Evolutionary conservation across 495 filamentous ascomycete genomes (phyloP).

Genomic region (Aspergillus incahuasiensis): DNA sequence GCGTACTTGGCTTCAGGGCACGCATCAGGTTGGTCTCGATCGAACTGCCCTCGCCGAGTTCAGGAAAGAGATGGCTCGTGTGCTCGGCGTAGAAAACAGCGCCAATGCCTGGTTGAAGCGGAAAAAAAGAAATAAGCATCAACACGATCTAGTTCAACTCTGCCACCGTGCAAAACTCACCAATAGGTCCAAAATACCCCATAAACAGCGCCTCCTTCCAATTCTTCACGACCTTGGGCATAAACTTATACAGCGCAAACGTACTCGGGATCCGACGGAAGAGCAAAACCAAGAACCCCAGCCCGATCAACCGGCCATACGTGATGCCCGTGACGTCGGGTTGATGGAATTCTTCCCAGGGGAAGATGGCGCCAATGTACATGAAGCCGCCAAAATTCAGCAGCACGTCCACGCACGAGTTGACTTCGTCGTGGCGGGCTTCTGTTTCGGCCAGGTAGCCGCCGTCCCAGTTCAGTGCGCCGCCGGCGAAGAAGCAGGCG

Average conservation of each 20-base stretch:
- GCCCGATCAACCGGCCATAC: conserved; percentile 1
- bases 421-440: conserved; percentile 13
- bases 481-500: conserved; percentile 6
- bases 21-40: background rate
- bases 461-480: conserved; percentile 10
- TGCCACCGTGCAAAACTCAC: too few relatives aligned
- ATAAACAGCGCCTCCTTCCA: conserved; percentile 12
- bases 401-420: conserved; percentile 8
- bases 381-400: conserved; percentile 11
- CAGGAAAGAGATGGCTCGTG: conserved; percentile 4
- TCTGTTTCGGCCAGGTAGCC: conserved; percentile 7
- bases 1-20: conserved; percentile 5
- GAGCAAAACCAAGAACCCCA: conserved; percentile 5
- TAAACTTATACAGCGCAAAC: conserved; percentile 5
- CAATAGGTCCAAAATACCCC: conserved; percentile 12
- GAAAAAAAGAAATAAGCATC: background rate
- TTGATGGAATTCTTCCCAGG: conserved; percentile 9
- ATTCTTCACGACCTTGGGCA: conserved; percentile 6
- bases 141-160: background rate
- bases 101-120: background rate
- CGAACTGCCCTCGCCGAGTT: background rate
- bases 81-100: conserved; percentile 12
- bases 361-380: conserved; percentile 10
- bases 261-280: conserved; percentile 8
- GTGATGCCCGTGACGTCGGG: conserved; percentile 6